Evolutionary conservation across 805 yeast genomes (phyloP), one percentile per base, ranked within the genome.

Genomic region (Metschnikowia amazonensis): DNA sequence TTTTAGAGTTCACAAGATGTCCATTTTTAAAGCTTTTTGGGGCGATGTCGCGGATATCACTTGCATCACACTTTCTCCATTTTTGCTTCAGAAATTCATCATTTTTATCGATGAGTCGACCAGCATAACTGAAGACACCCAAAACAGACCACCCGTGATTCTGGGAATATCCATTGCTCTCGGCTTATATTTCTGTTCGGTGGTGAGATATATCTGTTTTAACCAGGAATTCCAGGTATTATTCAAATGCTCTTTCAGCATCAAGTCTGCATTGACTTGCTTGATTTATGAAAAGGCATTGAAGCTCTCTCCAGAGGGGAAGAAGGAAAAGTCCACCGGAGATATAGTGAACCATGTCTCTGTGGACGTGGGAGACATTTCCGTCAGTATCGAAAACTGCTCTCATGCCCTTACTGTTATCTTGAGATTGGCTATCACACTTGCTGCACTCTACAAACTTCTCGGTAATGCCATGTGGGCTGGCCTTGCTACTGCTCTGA

Each of bases 151-250:
- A 11, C 57, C 57, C 1, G 24, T 51, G 47, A 82, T 92, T 63
- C 59, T 79, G 64, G 90, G 89, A 40, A 72, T 94, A 38, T 97
- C 92, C 64, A 74, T 87, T 59, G 81, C 89, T 49, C 84, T 83
- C 65, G 95, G 96, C 62, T 90, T 69, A 44, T 68, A 62, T 48
- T 30, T 56, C n/a, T 51, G 59, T 21, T 49, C 67, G 4, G 56
- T 62, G 25, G 25, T 46, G 31, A 49, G 56, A 29, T 56, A 51
- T 45, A 43, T 55, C 29, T 43, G 52, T 14, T 56, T 53, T 50
- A 59, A 57, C 50, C 58, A 56, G 42, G 49, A 47, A 49, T 43
- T 48, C 42, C 42, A 53, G 40, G 35, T 44, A 13, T 54, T 56
- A 41, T 48, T 52, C 44, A 17, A 39, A 27, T 45, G 51, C 32